These are phyloP conservation scores for Powellomyces hirtus DNA, from an alignment of 192 early-diverging fungal species.

Conservation along the genomic window DNA sequence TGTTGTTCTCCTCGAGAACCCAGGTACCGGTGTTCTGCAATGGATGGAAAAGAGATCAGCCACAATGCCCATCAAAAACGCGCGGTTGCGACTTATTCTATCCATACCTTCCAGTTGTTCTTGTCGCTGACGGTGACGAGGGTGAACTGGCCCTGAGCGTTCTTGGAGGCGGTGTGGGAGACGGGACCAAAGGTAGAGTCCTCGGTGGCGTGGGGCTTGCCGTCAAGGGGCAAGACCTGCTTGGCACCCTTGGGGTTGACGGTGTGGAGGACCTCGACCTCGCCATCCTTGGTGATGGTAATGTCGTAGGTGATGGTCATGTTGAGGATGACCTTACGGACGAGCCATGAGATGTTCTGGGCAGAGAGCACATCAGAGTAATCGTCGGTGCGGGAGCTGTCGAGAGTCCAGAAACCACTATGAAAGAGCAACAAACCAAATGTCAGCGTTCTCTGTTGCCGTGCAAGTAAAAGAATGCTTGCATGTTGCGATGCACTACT, in stretches of 20 bases:
- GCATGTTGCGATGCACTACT: no score
- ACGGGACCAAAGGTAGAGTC: constrained; percentile 16
- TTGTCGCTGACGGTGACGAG: constrained; percentile 16
- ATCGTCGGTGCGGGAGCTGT: constrained; percentile 17
- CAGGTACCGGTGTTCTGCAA: constrained; percentile 21
- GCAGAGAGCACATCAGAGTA: constrained; percentile 26
- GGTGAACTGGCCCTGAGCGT: constrained; percentile 7
- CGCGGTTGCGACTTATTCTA: no score
- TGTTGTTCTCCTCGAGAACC: constrained; percentile 9
- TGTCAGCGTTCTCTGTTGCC: no score
- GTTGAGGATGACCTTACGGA: constrained; percentile 26
- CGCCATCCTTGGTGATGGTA: not conserved
- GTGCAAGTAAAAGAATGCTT: no score
- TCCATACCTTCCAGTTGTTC: constrained; percentile 25
- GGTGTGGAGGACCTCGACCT: not conserved
- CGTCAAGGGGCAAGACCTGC: constrained; percentile 10
- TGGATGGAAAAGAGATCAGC: not conserved
- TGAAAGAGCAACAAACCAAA: no score
- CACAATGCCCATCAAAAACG: no score
- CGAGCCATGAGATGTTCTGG: constrained; percentile 19
- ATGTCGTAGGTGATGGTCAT: constrained; percentile 32
- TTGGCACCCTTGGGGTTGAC: constrained; percentile 33
- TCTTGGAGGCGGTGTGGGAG: constrained; percentile 12
- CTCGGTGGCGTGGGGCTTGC: constrained; percentile 11
- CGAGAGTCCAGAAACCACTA: constrained; percentile 27